Percentiles rank a stretch among this genome's conserved stretches.
Conservation (phyloP, 495 filamentous ascomycete genomes). For the Aspergillus saccharolyticus region DNA sequence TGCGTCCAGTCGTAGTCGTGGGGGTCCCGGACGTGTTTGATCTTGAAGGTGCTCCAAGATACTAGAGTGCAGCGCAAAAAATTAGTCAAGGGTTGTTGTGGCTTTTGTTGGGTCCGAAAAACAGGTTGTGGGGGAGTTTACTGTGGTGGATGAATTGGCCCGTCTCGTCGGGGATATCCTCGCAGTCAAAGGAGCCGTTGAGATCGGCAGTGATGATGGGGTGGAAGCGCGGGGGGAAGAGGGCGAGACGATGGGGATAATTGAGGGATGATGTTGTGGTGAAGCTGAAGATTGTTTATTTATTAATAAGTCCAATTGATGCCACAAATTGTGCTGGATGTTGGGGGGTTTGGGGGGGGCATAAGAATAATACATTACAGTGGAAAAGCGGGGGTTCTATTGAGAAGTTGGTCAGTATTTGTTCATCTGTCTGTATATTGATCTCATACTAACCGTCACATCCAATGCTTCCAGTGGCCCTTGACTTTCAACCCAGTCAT, state of each 20-base stretch:
- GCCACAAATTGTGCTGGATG: too few species aligned
- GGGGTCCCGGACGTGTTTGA: conserved; percentile 9
- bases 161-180: conserved; percentile 1
- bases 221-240: conserved; percentile 8
- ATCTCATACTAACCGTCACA: neutral
- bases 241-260: neutral
- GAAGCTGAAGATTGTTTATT: neutral
- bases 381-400: neutral
- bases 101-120: neutral
- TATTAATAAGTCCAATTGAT: too few species aligned
- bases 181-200: conserved; percentile 16
- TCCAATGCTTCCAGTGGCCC: neutral
- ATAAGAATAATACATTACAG: neutral
- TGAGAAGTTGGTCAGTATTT: neutral
- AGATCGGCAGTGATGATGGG: conserved; percentile 7
- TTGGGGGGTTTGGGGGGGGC: neutral
- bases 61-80: too few species aligned
- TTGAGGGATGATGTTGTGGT: neutral
- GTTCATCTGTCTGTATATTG: neutral
- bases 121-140: neutral
- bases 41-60: conserved; percentile 16
- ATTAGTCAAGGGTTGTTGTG: too few species aligned
- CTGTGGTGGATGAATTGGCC: neutral
- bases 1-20: conserved; percentile 12
- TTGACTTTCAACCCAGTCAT: neutral